Percentiles rank a stretch among this genome's conserved stretches.
phyloP scores from a whole-genome alignment of 2,329 filamentous ascomycete genomes.

The Delphinella strobiligena region DNA sequence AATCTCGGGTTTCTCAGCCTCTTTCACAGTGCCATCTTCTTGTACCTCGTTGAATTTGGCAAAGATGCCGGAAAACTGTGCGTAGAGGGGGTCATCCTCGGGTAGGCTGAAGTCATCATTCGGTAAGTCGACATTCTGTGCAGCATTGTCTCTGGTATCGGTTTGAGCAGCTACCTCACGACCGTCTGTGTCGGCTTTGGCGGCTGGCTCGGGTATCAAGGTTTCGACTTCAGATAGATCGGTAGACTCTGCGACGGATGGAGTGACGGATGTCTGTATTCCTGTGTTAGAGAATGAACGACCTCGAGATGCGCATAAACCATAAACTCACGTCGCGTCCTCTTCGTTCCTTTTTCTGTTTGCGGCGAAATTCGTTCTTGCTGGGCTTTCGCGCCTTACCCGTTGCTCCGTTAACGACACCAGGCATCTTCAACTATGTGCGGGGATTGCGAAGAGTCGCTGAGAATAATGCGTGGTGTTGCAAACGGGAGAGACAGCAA shows the following conservation, averaged over 20 bases:
- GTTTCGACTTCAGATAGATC: conserved; percentile 8
- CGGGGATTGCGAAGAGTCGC: neutral
- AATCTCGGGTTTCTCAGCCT: conserved; percentile 57
- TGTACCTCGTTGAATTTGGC: conserved; percentile 57
- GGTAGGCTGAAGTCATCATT: conserved; percentile 16
- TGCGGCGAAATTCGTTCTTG: conserved; percentile 87
- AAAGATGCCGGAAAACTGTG: conserved; percentile 74
- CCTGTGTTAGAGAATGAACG: conserved; percentile 20
- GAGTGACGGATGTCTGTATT: conserved; percentile 16
- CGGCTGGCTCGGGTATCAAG: conserved; percentile 10
- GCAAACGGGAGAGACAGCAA: no score
- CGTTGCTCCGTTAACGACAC: conserved; percentile 18
- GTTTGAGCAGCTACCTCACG: conserved; percentile 4
- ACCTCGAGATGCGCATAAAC: conserved; percentile 9
- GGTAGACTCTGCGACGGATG: conserved; percentile 11
- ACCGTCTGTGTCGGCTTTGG: conserved; percentile 8
- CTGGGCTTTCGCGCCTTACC: conserved; percentile 52
- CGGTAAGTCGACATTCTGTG: conserved; percentile 15
- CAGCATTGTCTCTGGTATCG: conserved; percentile 9
- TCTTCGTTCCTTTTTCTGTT: conserved; percentile 90
- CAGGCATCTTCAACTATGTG: conserved; percentile 23
- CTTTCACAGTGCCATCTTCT: conserved; percentile 47
- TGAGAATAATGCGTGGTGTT: no score
- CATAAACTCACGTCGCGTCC: conserved; percentile 37
- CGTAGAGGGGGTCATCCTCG: conserved; percentile 57